Base-by-base conservation (phyloP, 345 rosid genomes). In the Capsella bursapastoris region DNA sequence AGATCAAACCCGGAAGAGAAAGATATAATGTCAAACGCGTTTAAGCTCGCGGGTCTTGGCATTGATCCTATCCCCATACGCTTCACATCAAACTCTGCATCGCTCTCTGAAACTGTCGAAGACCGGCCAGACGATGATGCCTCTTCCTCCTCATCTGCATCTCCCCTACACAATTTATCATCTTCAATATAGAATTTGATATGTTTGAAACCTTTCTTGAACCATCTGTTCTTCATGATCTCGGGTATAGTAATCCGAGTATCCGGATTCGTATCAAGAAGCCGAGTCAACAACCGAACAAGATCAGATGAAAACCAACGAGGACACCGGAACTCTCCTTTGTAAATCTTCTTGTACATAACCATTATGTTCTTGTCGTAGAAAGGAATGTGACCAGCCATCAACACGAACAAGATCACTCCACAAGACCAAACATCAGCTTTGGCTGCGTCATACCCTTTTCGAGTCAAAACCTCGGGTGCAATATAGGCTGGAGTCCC, bases 341-440 rank as follows among this genome's bases (percentile, higher is more conserved):
- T 81, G 63, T 89, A 88, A 34, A 91, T 88, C 81, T 85, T 93
- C 81, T 82, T 93, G 37, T 88, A 93, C 93, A 93, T 88, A 8
- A 67, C 77, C 82, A 90, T 89, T 13, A 91, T 55, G 77, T 91
- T 93, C 27, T 85, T 89, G 74, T 91, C 97, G 27, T 93, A 87
- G 55, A 90, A 93, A 1, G 98, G 98, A 53, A 93, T 77, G 63
- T 80, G 63, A 34, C 92, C 97, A 0, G 97, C 86, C 84, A 93
- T 78, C 32, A 93, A 77, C 64, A 93, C 93, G 80, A 88, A 91
- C 25, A 91, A 72, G 64, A 93, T 81, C 11, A 93, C 96, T 43
- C 98, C 98, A 50, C 98, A 91, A 53, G 98, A 89, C 98, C 98
- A 93, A 67, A 88, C 63, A 73, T 88, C 98, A 2, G 89, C 96